Conservation (phyloP, 345 rosid species). For the Salix brachista region DNA sequence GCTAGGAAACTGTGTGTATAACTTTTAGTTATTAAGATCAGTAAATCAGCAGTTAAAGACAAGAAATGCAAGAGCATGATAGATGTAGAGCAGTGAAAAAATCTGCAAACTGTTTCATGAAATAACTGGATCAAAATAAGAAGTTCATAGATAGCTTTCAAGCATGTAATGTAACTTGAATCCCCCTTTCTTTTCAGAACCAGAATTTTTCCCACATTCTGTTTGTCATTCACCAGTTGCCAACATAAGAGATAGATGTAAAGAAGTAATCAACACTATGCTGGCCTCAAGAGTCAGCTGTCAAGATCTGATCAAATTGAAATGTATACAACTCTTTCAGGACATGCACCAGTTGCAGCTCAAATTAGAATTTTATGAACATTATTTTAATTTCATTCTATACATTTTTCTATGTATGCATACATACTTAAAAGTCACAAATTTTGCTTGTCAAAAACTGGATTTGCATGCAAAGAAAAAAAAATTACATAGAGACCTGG, state of each 20-base stretch:
- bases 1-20: too few relatives aligned
- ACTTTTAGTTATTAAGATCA: too few relatives aligned
- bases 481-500: constrained; percentile 54
- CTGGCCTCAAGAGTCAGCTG: too few relatives aligned
- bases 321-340: too few relatives aligned
- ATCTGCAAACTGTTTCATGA: neutral
- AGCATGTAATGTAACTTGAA: neutral
- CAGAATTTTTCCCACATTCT: neutral
- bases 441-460: neutral
- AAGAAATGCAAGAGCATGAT: neutral
- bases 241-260: too few relatives aligned
- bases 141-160: neutral
- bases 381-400: neutral
- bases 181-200: neutral
- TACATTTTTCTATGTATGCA: neutral
- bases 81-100: neutral
- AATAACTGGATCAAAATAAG: neutral
- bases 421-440: neutral
- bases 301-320: too few relatives aligned
- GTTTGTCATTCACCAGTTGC: too few relatives aligned
- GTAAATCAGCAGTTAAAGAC: too few relatives aligned
- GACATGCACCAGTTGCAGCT: neutral
- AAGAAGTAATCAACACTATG: too few relatives aligned
- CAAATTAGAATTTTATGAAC: neutral
- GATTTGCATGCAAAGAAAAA: constrained; percentile 13